These are phyloP conservation scores for Cocos nucifera DNA, from an alignment of 176 grass and related monocot species.

Conservation along the genomic window DNA sequence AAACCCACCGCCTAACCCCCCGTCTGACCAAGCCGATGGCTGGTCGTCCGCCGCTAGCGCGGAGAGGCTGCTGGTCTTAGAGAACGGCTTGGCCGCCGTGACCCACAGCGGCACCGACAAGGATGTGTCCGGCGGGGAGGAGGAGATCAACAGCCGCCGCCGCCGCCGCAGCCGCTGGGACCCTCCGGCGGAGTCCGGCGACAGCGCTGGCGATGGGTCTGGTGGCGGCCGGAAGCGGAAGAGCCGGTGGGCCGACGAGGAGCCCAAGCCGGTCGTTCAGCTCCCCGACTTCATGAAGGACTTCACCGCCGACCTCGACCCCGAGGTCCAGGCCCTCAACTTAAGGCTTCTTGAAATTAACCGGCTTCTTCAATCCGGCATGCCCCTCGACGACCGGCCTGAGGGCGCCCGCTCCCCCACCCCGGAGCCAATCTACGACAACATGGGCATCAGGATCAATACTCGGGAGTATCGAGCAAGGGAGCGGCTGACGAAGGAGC, in stretches of 20 bases:
- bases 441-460: slow-evolving; percentile 90
- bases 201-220: slow-evolving; percentile 12
- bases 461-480: slow-evolving; percentile 74
- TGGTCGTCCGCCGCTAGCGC: background rate
- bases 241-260: slow-evolving; percentile 90
- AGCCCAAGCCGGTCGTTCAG: slow-evolving; percentile 52
- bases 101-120: slow-evolving; percentile 16
- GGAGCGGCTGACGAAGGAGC: slow-evolving; percentile 72
- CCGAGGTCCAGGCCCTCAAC: slow-evolving; percentile 83
- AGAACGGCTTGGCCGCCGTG: background rate
- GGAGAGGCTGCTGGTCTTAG: background rate
- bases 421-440: slow-evolving; percentile 70
- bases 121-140: slow-evolving; percentile 15
- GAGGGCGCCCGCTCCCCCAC: slow-evolving; percentile 41
- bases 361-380: slow-evolving; percentile 46
- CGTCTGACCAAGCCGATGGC: no score
- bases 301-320: slow-evolving; percentile 78
- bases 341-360: slow-evolving; percentile 76
- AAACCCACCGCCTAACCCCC: background rate
- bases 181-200: slow-evolving; percentile 28
- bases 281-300: slow-evolving; percentile 99
- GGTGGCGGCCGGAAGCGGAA: slow-evolving; percentile 49
- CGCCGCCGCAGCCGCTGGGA: slow-evolving; percentile 77
- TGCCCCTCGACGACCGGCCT: slow-evolving; percentile 68
- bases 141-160: slow-evolving; percentile 34